These are phyloP conservation scores for Petunia axillaris DNA, from an alignment of 257 asterid species.

Conservation along the genomic window DNA sequence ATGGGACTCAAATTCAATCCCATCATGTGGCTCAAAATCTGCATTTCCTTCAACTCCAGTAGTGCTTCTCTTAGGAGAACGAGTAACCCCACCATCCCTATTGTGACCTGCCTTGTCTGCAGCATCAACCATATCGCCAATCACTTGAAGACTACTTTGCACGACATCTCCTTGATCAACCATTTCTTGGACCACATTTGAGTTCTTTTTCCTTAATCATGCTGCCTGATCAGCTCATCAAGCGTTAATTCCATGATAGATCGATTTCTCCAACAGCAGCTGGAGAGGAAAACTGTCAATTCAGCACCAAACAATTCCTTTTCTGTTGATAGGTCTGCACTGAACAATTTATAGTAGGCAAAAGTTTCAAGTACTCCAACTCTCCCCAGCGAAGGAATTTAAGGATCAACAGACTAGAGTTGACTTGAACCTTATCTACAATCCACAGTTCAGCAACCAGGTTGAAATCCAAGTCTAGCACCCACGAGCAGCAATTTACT, in stretches of 20 bases:
- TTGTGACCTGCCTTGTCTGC: constrained; percentile 43
- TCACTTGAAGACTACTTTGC: constrained; percentile 46
- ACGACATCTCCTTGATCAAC: constrained; percentile 53
- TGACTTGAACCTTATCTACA: not conserved
- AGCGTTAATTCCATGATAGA: constrained; percentile 13
- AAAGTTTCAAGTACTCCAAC: constrained; percentile 10
- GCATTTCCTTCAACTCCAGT: constrained; percentile 54
- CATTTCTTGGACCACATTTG: constrained; percentile 47
- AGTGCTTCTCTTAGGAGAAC: constrained; percentile 43
- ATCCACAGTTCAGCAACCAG: constrained; percentile 21
- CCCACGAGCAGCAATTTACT: constrained; percentile 7
- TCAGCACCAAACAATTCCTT: not conserved
- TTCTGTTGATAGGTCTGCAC: constrained; percentile 15
- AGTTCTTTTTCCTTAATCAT: constrained; percentile 11
- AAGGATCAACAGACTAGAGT: not conserved
- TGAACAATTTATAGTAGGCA: constrained; percentile 7
- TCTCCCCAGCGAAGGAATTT: not conserved
- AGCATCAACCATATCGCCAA: constrained; percentile 45
- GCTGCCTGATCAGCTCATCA: constrained; percentile 17
- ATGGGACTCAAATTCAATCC: constrained; percentile 85
- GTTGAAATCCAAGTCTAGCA: constrained; percentile 17
- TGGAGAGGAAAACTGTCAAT: constrained; percentile 12
- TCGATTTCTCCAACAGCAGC: constrained; percentile 19
- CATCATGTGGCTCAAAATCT: constrained; percentile 74
- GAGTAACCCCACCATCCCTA: constrained; percentile 46